Conservation (phyloP, 306 rosid species). For the Sicyos baderoa region DNA sequence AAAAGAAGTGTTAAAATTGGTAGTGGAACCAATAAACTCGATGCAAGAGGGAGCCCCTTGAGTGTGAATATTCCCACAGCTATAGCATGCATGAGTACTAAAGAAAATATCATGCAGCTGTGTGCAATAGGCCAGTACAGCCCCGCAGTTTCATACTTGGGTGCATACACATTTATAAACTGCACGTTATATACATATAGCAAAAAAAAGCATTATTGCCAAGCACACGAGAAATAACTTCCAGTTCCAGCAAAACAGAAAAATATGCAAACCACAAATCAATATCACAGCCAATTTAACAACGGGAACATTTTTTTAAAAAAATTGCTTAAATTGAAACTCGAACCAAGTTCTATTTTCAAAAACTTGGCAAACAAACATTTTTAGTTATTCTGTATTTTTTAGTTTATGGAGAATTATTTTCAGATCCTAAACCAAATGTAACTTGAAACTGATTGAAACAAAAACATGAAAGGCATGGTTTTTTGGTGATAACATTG, state of each 20-base stretch:
- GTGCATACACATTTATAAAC: conserved; percentile 73
- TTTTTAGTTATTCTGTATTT: not conserved
- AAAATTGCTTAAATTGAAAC: not conserved
- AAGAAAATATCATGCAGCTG: conserved; percentile 70
- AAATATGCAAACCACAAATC: not conserved
- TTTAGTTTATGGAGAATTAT: not conserved
- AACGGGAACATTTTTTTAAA: not conserved
- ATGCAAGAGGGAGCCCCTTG: conserved; percentile 43
- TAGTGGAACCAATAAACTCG: conserved; percentile 54
- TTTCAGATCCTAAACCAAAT: not conserved
- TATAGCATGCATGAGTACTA: conserved; percentile 84
- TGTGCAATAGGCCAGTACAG: conserved; percentile 86
- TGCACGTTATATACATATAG: conserved; percentile 44
- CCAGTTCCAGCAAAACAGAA: not conserved
- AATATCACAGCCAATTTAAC: not conserved
- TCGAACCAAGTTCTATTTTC: not conserved
- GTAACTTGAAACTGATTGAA: not conserved
- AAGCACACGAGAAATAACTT: not conserved
- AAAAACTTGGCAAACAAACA: not conserved
- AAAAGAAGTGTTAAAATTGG: conserved; percentile 80
- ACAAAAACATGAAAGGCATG: not conserved
- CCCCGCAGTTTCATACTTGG: conserved; percentile 78
- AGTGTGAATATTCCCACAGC: conserved; percentile 84
- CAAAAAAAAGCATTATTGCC: conserved; percentile 18
- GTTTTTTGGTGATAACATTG: not conserved